phyloP scores from a whole-genome alignment of 495 filamentous ascomycete genomes.

The Penicillium mononematosum region DNA sequence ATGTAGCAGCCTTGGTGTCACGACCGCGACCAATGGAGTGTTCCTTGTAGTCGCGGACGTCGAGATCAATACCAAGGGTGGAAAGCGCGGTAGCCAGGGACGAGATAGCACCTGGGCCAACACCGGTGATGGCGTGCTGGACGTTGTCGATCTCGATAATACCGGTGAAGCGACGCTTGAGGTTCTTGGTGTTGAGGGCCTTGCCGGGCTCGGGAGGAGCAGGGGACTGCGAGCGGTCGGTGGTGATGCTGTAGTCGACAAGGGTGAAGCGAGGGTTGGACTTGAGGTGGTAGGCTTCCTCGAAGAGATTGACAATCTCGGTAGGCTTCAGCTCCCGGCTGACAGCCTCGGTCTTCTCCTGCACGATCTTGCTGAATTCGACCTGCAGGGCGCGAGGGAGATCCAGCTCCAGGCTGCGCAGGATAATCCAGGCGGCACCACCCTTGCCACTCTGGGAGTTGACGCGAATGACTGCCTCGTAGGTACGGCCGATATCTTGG shows the following conservation, averaged over 20 bases:
- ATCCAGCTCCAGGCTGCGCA: slow-evolving; percentile 83
- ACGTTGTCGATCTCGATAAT: slow-evolving; percentile 78
- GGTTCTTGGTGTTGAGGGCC: slow-evolving; percentile 69
- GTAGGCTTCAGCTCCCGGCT: slow-evolving; percentile 77
- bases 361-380: slow-evolving; percentile 85
- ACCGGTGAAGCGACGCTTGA: slow-evolving; percentile 83
- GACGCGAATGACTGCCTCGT: slow-evolving; percentile 96
- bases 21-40: slow-evolving; percentile 81
- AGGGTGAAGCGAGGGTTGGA: slow-evolving; percentile 79
- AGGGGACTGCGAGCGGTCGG: slow-evolving; percentile 78
- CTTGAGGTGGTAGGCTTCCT: slow-evolving; percentile 79
- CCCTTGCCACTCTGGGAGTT: slow-evolving; percentile 97
- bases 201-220: slow-evolving; percentile 66
- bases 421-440: slow-evolving; percentile 92
- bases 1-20: slow-evolving; percentile 87
- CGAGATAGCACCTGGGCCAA: slow-evolving; percentile 88
- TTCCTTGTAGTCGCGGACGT: slow-evolving; percentile 95
- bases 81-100: slow-evolving; percentile 80
- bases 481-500: slow-evolving; percentile 89
- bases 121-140: slow-evolving; percentile 75
- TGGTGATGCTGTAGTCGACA: slow-evolving; percentile 88
- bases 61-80: slow-evolving; percentile 80
- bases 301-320: slow-evolving; percentile 86
- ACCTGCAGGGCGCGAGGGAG: slow-evolving; percentile 90
- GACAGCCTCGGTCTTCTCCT: slow-evolving; percentile 67